Evolutionary conservation across 148 eudicot genomes (phyloP).

Genomic region (Agrostemma githago): DNA sequence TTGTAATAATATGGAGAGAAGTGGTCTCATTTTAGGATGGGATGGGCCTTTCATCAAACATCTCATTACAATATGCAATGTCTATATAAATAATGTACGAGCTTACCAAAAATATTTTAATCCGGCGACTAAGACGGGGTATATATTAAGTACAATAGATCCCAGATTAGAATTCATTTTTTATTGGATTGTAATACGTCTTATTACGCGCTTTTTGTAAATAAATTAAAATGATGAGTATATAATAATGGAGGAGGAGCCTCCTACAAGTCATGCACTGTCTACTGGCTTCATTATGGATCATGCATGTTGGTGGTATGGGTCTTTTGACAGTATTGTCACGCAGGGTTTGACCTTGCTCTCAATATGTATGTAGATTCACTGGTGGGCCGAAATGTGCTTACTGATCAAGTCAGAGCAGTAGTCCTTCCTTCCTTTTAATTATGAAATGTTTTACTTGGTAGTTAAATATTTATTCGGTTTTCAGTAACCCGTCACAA

Average conservation of each 20-base stretch:
- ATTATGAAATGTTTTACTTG: too few relatives aligned
- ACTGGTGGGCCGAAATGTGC: neutral
- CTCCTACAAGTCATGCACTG: conserved; percentile 8
- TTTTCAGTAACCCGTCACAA: too few relatives aligned
- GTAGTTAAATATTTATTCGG: too few relatives aligned
- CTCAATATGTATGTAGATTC: neutral
- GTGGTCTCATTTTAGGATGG: neutral
- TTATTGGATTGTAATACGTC: too few relatives aligned
- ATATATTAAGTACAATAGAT: too few relatives aligned
- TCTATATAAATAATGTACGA: neutral
- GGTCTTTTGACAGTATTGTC: neutral
- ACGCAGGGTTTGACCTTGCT: neutral
- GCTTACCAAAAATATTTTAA: too few relatives aligned
- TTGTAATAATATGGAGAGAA: conserved; percentile 8
- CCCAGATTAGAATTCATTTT: too few relatives aligned
- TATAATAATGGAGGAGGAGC: neutral
- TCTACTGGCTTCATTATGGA: neutral
- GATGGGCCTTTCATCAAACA: neutral
- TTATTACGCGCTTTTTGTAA: too few relatives aligned
- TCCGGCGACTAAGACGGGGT: too few relatives aligned
- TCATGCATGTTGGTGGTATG: neutral
- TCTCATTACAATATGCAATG: neutral
- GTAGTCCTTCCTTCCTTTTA: too few relatives aligned
- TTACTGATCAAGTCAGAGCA: too few relatives aligned
- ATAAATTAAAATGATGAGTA: too few relatives aligned